Conservation (phyloP, 768 basidiomycete species). For the Leccinellum luteum region DNA sequence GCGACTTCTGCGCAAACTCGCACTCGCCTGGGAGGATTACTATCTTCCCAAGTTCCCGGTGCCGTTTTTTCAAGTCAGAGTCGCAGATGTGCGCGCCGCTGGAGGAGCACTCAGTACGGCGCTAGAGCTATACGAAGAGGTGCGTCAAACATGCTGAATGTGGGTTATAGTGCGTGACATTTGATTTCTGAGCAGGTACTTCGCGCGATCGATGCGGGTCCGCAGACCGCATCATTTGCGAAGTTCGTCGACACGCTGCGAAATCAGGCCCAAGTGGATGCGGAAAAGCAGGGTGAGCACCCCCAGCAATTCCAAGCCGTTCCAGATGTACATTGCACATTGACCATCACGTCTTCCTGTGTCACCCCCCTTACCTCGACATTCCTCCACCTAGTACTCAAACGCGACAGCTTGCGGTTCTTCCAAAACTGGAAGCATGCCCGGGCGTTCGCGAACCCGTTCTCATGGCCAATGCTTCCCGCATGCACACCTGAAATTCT, state of each 20-base stretch:
- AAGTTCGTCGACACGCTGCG: conserved; percentile 28
- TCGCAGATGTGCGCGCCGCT: conserved; percentile 30
- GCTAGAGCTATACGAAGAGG: conserved; percentile 30
- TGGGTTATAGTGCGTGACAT: background rate
- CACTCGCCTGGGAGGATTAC: conserved; percentile 32
- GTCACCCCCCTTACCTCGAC: background rate
- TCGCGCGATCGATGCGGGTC: conserved; percentile 15
- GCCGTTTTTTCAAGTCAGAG: conserved; percentile 32
- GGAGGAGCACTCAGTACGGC: conserved; percentile 33
- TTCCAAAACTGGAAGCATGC: conserved; percentile 33
- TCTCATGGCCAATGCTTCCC: conserved; percentile 34
- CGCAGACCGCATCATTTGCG: conserved; percentile 18
- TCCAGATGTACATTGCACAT: background rate
- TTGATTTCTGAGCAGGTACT: conserved; percentile 20
- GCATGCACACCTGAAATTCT: conserved; percentile 25
- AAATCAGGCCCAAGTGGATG: conserved; percentile 22
- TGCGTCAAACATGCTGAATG: conserved; percentile 4
- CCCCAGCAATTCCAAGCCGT: background rate
- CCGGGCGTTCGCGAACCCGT: conserved; percentile 32
- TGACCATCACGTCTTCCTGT: background rate
- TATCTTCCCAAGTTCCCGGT: conserved; percentile 30
- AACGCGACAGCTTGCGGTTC: conserved; percentile 24
- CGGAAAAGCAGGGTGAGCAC: conserved; percentile 26
- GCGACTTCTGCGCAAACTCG: conserved; percentile 26
- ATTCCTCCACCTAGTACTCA: conserved; percentile 8